phyloP scores from a whole-genome alignment of 495 filamentous ascomycete species.

The Ascodesmis nigricans region DNA sequence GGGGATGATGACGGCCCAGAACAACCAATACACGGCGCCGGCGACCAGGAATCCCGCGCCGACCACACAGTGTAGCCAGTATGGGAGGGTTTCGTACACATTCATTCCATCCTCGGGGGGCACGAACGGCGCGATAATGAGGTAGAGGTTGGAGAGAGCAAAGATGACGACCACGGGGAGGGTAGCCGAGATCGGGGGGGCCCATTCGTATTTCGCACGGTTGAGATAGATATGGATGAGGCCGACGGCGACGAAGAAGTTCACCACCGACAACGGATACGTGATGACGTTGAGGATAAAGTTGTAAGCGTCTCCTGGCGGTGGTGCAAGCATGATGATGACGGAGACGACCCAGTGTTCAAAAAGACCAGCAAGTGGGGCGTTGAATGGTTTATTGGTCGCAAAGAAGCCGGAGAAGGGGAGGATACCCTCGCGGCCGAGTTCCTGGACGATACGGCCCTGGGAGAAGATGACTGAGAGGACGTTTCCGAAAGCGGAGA shows the following conservation, averaged over 20 bases:
- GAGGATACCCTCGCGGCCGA: slow-evolving; percentile 41
- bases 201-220: slow-evolving; percentile 26
- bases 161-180: slow-evolving; percentile 23
- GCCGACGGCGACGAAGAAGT: slow-evolving; percentile 28
- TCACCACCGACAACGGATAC: slow-evolving; percentile 24
- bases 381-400: slow-evolving; percentile 42
- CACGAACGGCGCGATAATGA: slow-evolving; percentile 26
- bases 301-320: slow-evolving; percentile 42
- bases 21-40: slow-evolving; percentile 24
- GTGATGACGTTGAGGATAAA: slow-evolving; percentile 30
- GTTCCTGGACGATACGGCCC: slow-evolving; percentile 32
- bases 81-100: slow-evolving; percentile 23
- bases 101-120: slow-evolving; percentile 25
- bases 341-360: slow-evolving; percentile 38
- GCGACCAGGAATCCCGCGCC: slow-evolving; percentile 22
- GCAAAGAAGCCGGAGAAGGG: slow-evolving; percentile 40
- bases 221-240: slow-evolving; percentile 29
- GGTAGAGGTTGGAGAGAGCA: slow-evolving; percentile 23
- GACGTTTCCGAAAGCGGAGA: slow-evolving; percentile 54
- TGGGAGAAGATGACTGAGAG: slow-evolving; percentile 35
- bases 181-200: slow-evolving; percentile 25
- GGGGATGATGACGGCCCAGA: slow-evolving; percentile 21
- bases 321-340: slow-evolving; percentile 39
- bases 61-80: slow-evolving; percentile 26
- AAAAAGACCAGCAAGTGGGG: slow-evolving; percentile 39